These are phyloP conservation scores for Plantago lanceolata DNA, from an alignment of 305 asterid species.

Conservation along the genomic window DNA sequence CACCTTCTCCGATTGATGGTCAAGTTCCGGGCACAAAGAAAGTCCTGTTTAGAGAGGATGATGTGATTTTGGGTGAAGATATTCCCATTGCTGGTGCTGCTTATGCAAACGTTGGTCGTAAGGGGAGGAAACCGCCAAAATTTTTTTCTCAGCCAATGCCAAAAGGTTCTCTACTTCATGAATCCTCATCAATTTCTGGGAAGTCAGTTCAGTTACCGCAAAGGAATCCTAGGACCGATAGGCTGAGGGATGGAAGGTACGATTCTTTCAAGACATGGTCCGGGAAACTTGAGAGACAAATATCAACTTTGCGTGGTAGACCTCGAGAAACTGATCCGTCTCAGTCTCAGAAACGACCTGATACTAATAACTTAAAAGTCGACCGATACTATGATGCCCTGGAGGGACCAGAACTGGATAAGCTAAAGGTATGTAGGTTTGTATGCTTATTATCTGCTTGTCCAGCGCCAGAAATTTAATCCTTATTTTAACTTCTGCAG, in stretches of 20 bases:
- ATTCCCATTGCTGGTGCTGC: conserved; percentile 2
- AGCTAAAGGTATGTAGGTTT: conserved; percentile 39
- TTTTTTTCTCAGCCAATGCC: conserved; percentile 58
- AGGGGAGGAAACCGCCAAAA: conserved; percentile 15
- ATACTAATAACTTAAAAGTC: conserved; percentile 32
- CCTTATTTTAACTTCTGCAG: conserved; percentile 23
- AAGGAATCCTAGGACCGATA: conserved; percentile 36
- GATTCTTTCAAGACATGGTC: conserved; percentile 73
- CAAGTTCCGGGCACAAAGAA: conserved; percentile 30
- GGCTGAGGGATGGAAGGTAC: conserved; percentile 39
- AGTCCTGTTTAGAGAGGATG: conserved; percentile 35
- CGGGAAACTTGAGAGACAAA: conserved; percentile 53
- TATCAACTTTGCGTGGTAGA: conserved; percentile 45
- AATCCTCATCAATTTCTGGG: conserved; percentile 9
- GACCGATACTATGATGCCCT: conserved; percentile 63
- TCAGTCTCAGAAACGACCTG: conserved; percentile 21
- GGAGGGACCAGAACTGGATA: conserved; percentile 67
- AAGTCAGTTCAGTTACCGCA: conserved; percentile 25
- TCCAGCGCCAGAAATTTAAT: too few species aligned
- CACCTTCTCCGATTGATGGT: conserved; percentile 50
- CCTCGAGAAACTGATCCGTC: conserved; percentile 26
- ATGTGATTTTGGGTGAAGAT: conserved; percentile 10
- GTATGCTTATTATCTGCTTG: not conserved
- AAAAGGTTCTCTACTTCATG: conserved; percentile 29
- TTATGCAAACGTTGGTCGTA: not conserved